Evolutionary conservation across 2,329 filamentous ascomycete genomes (phyloP).

Genomic region (Furcasterigmium sp.): DNA sequence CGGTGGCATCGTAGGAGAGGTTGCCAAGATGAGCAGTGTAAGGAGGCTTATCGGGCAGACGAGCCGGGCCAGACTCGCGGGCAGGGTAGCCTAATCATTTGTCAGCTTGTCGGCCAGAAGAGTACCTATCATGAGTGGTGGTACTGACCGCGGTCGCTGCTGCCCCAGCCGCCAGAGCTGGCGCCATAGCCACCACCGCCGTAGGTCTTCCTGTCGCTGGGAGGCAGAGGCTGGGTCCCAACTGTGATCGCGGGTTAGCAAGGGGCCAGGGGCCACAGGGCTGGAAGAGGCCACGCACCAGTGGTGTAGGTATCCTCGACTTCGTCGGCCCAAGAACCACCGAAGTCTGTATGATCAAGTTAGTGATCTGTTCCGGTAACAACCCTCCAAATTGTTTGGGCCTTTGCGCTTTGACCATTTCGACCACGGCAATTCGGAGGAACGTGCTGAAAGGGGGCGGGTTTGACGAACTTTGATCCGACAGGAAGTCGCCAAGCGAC

Average conservation of each 20-base stretch:
- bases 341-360: conserved; percentile 34
- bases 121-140: conserved; percentile 7
- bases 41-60: conserved; percentile 82
- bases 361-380: conserved; percentile 10
- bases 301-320: conserved; percentile 78
- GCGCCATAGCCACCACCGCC: background rate
- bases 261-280: too few relatives aligned
- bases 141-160: conserved; percentile 39
- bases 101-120: conserved; percentile 9
- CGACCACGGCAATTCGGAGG: background rate
- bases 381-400: too few relatives aligned
- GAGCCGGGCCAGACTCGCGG: conserved; percentile 69
- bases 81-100: conserved; percentile 45
- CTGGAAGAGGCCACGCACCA: background rate
- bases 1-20: conserved; percentile 88
- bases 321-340: conserved; percentile 96
- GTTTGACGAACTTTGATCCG: conserved; percentile 71
- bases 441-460: conserved; percentile 11
- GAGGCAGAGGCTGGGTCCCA: conserved; percentile 55
- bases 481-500: conserved; percentile 94
- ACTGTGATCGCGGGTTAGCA: background rate
- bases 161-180: conserved; percentile 22
- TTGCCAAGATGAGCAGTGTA: conserved; percentile 97
- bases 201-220: conserved; percentile 32
- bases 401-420: too few relatives aligned